Conservation (phyloP, 2,329 filamentous ascomycete species). For the Phialophora tarda region DNA sequence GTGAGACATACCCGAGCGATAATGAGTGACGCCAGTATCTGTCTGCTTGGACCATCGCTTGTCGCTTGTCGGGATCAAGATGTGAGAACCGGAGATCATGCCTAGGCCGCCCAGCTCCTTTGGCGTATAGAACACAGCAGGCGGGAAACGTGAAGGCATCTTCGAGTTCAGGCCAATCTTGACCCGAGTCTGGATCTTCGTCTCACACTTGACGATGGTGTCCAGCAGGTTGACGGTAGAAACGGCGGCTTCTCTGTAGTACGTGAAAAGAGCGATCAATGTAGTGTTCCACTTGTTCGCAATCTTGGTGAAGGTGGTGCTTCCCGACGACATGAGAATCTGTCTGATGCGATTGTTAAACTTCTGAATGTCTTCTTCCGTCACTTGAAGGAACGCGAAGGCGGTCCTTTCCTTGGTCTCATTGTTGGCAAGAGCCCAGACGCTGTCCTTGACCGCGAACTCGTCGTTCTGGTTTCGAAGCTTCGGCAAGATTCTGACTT, state of each 20-base stretch:
- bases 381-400: conserved; percentile 96
- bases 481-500: conserved; percentile 95
- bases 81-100: conserved; percentile 99
- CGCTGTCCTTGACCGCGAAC: conserved; percentile 95
- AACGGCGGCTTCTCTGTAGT: conserved; percentile 96
- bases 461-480: conserved; percentile 93
- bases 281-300: conserved; percentile 99
- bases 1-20: conserved; percentile 95
- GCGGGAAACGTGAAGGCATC: conserved; percentile 98
- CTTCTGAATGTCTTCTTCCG: conserved; percentile 96
- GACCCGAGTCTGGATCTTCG: conserved; percentile 97
- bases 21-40: conserved; percentile 95
- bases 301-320: conserved; percentile 98
- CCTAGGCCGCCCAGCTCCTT: conserved; percentile 96
- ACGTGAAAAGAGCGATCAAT: conserved; percentile 94
- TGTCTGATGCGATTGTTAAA: conserved; percentile 99
- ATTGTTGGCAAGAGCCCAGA: conserved; percentile 97
- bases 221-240: conserved; percentile 93
- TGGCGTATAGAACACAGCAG: conserved; percentile 97
- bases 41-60: conserved; percentile 99
- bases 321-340: conserved; percentile 99
- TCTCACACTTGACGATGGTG: conserved; percentile 99
- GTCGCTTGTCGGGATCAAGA: conserved; percentile 94
- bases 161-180: conserved; percentile 99
- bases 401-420: conserved; percentile 96